Percentiles rank a stretch among this genome's conserved stretches.
These are phyloP conservation scores for Tricholoma hemisulphureum DNA, from an alignment of 768 basidiomycete genomes.

Conservation along the genomic window DNA sequence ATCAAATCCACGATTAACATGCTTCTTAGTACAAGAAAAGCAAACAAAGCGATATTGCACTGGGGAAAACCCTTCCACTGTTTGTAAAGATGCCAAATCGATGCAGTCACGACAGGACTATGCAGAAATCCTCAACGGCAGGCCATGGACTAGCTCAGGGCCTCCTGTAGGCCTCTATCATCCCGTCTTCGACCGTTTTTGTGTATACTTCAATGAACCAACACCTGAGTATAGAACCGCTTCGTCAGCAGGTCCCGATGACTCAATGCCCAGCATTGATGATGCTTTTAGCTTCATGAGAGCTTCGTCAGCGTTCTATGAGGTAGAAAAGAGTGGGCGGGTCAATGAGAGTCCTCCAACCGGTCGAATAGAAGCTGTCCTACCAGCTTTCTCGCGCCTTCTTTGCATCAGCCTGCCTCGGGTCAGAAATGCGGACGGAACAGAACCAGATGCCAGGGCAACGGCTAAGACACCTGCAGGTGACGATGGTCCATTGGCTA, in stretches of 20 bases:
- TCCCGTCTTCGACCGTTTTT: background rate
- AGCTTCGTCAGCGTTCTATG: background rate
- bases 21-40: background rate
- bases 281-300: background rate
- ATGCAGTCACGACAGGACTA: background rate
- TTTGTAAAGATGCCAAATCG: background rate
- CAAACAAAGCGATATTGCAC: background rate
- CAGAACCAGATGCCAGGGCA: background rate
- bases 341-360: background rate
- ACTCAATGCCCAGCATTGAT: background rate
- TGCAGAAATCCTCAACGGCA: background rate
- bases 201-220: background rate
- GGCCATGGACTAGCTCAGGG: background rate
- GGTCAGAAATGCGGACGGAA: background rate
- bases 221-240: background rate
- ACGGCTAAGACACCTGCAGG: background rate
- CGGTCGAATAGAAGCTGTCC: background rate
- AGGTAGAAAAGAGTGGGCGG: background rate
- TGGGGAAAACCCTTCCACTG: background rate
- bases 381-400: background rate
- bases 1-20: background rate
- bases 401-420: background rate
- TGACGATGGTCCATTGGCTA: background rate
- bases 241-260: background rate
- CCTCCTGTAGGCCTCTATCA: background rate